Base-by-base conservation (phyloP, 2,329 filamentous ascomycete genomes). In the Scedosporium aurantiacum region DNA sequence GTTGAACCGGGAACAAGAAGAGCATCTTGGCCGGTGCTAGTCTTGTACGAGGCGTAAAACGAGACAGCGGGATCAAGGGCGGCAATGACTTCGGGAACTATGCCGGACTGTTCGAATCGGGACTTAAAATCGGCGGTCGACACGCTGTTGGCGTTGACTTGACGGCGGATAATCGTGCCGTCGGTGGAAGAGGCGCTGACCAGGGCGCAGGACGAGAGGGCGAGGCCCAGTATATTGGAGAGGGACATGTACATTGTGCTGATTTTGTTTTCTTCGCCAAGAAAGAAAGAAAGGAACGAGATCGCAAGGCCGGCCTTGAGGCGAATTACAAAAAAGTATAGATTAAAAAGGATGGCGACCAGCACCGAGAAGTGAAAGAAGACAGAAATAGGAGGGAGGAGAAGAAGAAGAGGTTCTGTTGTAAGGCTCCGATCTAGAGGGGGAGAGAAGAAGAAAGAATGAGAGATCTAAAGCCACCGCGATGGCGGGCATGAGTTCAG, bases 71-170 rank as follows among this genome's bases (percentile, higher is more conserved):
- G 69, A 47, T 70, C 66, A 5, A 70, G 65, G 0, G 67, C 66
- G 5, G 67, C 64, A 59, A 70, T 66, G 8, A 70, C 64, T 45
- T 70, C 68, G 25, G 69, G 69, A 0, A 70, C 67, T 55, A 70
- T 70, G 28, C 67, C 68, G 1, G 65, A 67, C 28, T 65, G 45
- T n/a, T 64, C 60, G 55, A 70, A 70, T 7, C 61, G 60, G 54
- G 65, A 64, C 37, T 68, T 68, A 60, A 70, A 70, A 37, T 68
- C 65, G 18, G 65, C 62, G 2, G 67, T 68, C 1, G 63, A 64
- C 60, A 70, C 65, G 62, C 66, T 66, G 4, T 41, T 28, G 52
- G 60, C 60, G 43, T 61, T 61, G 60, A 61, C 10, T 27, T 61
- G 60, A 40, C 60, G 60, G 27, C 52, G 60, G 54, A 43, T 57